These are phyloP conservation scores for Babesia divergens DNA, from an alignment of 169 alveolate genomes.

Conservation along the genomic window DNA sequence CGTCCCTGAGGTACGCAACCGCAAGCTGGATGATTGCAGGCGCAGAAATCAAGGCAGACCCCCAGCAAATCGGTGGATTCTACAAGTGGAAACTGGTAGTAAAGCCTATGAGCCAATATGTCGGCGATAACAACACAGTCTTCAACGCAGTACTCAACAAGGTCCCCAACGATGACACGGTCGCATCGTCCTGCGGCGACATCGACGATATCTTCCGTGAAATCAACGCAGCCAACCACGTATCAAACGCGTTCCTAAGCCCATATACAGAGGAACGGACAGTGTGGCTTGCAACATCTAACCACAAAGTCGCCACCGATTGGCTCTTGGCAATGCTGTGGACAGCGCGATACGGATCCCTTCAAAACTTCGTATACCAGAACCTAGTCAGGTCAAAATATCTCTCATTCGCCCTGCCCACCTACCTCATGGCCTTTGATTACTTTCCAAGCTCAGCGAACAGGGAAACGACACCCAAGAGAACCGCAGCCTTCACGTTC, in stretches of 20 bases:
- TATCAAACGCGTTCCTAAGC: not conserved
- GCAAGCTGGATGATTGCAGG: constrained; percentile 65
- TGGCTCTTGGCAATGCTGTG: constrained; percentile 55
- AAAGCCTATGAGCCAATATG: constrained; percentile 7
- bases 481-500: constrained; percentile 50
- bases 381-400: constrained; percentile 36
- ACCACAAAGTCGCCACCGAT: constrained; percentile 60
- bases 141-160: constrained; percentile 3
- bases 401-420: constrained; percentile 37
- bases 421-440: constrained; percentile 46
- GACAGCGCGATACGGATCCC: constrained; percentile 59
- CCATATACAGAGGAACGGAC: constrained; percentile 16
- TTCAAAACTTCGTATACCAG: constrained; percentile 45
- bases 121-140: constrained; percentile 1
- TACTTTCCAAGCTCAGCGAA: constrained; percentile 36
- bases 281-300: constrained; percentile 60
- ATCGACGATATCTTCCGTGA: constrained; percentile 35
- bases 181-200: not conserved
- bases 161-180: not conserved
- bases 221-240: constrained; percentile 15
- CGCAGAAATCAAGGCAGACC: constrained; percentile 48
- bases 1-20: constrained; percentile 24
- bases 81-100: constrained; percentile 44
- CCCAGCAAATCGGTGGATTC: constrained; percentile 29
- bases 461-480: constrained; percentile 16